A percentile compares a stretch with the other conserved stretches of the same genome.
These are phyloP conservation scores for Trichophyton equinum DNA, from an alignment of 2,329 filamentous ascomycete genomes.

Conservation along the genomic window DNA sequence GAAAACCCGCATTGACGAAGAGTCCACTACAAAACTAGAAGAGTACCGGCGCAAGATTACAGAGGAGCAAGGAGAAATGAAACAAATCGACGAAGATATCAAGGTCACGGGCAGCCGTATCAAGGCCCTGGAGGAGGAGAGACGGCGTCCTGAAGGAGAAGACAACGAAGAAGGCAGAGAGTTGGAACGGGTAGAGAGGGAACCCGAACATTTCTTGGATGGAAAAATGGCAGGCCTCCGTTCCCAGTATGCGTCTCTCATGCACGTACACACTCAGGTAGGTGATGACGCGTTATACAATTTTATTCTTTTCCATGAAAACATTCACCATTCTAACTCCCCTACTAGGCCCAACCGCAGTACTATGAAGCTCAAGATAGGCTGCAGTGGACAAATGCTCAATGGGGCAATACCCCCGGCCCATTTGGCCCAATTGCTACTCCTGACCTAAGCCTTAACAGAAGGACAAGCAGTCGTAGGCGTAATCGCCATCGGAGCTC, in stretches of 20 bases:
- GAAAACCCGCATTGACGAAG: conserved; percentile 30
- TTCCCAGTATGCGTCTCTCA: conserved; percentile 31
- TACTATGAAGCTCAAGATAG: conserved; percentile 37
- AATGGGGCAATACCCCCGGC: conserved; percentile 23
- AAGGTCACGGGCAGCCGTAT: conserved; percentile 48
- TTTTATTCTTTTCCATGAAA: neutral
- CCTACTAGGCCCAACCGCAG: conserved; percentile 27
- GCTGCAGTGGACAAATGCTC: conserved; percentile 32
- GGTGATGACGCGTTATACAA: conserved; percentile 1
- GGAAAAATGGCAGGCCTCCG: conserved; percentile 32
- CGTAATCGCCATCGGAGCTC: conserved; percentile 35
- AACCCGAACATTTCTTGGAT: conserved; percentile 38
- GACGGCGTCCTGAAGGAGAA: conserved; percentile 37
- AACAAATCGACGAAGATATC: conserved; percentile 48
- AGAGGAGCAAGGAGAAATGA: conserved; percentile 39
- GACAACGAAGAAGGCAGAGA: conserved; percentile 41
- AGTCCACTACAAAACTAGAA: conserved; percentile 28
- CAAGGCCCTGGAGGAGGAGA: conserved; percentile 49
- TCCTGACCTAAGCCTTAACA: conserved; percentile 32
- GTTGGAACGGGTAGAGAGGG: conserved; percentile 38
- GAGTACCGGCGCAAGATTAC: conserved; percentile 35
- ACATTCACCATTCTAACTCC: neutral
- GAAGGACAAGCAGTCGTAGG: conserved; percentile 30
- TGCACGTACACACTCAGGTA: conserved; percentile 30
- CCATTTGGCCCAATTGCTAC: conserved; percentile 31